Conservation (phyloP, 805 yeast genomes). For the Starmera quercuum region DNA sequence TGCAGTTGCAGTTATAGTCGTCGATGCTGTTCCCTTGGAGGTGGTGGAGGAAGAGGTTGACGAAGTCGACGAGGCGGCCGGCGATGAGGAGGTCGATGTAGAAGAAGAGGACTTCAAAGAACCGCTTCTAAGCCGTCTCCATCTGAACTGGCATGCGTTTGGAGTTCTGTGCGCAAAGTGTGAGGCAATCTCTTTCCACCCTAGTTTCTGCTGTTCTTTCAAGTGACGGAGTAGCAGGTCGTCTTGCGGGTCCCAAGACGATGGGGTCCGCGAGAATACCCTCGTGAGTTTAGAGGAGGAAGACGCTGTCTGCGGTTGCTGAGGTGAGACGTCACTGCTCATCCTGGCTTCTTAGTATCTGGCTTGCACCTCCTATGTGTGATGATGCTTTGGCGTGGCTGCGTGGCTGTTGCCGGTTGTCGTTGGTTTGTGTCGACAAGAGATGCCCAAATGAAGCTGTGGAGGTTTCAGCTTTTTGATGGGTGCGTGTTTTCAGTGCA, state of each 20-base stretch:
- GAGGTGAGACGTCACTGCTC: too few species aligned
- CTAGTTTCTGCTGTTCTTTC: conserved; percentile 76
- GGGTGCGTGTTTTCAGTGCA: too few species aligned
- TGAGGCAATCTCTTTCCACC: conserved; percentile 83
- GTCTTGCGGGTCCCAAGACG: conserved; percentile 76
- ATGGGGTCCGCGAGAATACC: conserved; percentile 30
- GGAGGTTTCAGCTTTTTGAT: too few species aligned
- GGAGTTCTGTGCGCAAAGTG: conserved; percentile 79
- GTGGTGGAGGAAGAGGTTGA: conserved; percentile 5
- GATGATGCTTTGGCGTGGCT: too few species aligned
- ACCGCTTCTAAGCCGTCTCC: conserved; percentile 62
- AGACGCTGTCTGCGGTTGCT: too few species aligned
- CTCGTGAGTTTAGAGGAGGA: conserved; percentile 18
- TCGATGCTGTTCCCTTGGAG: conserved; percentile 2
- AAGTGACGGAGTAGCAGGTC: conserved; percentile 64
- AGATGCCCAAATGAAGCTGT: too few species aligned
- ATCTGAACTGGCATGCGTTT: conserved; percentile 83
- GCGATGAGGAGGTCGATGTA: conserved; percentile 7
- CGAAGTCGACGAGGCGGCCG: conserved; percentile 6
- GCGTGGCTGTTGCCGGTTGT: too few species aligned
- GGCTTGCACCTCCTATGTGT: too few species aligned
- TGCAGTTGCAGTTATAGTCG: background rate
- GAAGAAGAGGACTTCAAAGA: conserved; percentile 22
- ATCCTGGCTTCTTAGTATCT: too few species aligned
- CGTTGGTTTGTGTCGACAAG: too few species aligned